Conservation (phyloP, 2,329 filamentous ascomycete genomes). For the Colletotrichum musicola region DNA sequence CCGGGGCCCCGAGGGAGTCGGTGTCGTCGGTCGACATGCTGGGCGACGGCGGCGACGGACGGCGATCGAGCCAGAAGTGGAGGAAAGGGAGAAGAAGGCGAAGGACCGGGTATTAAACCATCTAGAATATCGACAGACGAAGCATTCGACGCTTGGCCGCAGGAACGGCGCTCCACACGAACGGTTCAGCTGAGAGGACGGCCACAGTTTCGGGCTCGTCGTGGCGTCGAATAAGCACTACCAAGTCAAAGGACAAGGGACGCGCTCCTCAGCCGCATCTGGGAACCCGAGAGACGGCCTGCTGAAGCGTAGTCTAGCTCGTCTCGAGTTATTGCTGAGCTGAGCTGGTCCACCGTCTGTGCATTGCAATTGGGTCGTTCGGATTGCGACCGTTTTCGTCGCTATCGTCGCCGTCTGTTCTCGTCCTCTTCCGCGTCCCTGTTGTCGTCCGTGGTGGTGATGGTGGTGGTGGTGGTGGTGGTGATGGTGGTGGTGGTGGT, state of each 20-base stretch:
- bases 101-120: not conserved
- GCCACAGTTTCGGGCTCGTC: constrained; percentile 4
- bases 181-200: constrained; percentile 1
- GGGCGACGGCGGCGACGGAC: not conserved
- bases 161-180: not conserved
- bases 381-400: not conserved
- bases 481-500: not conserved
- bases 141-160: not conserved
- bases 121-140: constrained; percentile 4
- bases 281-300: not conserved
- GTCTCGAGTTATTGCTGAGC: not conserved
- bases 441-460: not conserved
- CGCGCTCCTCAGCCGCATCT: constrained; percentile 28
- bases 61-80: not conserved
- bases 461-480: not conserved
- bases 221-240: constrained; percentile 26
- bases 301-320: not conserved
- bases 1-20: constrained; percentile 21
- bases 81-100: not conserved
- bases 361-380: constrained; percentile 5
- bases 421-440: too few species aligned
- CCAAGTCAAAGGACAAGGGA: not conserved
- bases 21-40: constrained; percentile 12
- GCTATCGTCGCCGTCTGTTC: not conserved
- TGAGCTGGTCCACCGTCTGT: not conserved